Evolutionary conservation across 176 grass and related monocot genomes (phyloP).

Genomic region (Carex parvula): DNA sequence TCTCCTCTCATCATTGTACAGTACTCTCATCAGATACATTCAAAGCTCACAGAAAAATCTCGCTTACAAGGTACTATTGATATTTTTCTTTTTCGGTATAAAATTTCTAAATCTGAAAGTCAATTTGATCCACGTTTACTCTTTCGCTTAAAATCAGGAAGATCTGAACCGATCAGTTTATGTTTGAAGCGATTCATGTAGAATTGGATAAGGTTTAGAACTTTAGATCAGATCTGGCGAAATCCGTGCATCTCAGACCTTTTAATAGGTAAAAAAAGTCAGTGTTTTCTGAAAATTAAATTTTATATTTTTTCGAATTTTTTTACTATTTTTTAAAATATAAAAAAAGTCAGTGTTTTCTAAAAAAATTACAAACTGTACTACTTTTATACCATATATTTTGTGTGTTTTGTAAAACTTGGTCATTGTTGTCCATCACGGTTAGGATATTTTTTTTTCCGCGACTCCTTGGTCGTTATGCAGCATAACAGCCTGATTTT

Average conservation of each 20-base stretch:
- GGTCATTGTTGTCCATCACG: too few species aligned
- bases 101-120: slow-evolving; percentile 1
- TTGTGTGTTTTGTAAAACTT: too few species aligned
- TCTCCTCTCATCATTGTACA: neutral
- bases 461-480: too few species aligned
- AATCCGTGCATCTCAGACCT: neutral
- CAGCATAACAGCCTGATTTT: too few species aligned
- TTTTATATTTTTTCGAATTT: neutral
- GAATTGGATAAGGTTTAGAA: slow-evolving; percentile 2
- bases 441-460: too few species aligned
- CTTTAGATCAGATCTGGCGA: neutral
- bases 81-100: neutral
- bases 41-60: slow-evolving; percentile 4
- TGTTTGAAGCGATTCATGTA: slow-evolving; percentile 6
- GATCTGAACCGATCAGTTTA: neutral
- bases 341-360: too few species aligned
- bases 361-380: too few species aligned
- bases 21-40: neutral
- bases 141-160: neutral
- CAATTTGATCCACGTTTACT: neutral
- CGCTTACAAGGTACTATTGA: slow-evolving; percentile 1
- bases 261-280: neutral
- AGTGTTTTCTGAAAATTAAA: too few species aligned
- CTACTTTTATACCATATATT: too few species aligned
- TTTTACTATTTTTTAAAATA: too few species aligned